phyloP scores from a whole-genome alignment of 1,139 yeast species.

The Zygosaccharomyces pseudobailii region DNA sequence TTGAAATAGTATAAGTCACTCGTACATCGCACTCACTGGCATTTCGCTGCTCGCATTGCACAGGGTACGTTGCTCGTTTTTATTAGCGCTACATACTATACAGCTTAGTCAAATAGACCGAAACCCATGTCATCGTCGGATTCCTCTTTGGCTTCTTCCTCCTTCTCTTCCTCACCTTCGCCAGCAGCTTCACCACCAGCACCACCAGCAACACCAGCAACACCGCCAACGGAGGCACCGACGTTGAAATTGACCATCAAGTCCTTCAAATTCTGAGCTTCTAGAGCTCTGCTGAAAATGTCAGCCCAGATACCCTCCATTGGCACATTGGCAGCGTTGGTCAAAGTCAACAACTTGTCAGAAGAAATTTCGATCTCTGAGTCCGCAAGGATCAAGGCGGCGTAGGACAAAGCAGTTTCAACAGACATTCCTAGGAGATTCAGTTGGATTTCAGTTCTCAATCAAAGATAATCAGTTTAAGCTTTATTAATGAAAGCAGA shows the following conservation, averaged over 20 bases:
- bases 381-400: constrained; percentile 83
- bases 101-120: constrained; percentile 72
- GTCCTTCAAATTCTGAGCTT: constrained; percentile 70
- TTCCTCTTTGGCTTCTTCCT: constrained; percentile 57
- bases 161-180: constrained; percentile 54
- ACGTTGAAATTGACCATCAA: constrained; percentile 73
- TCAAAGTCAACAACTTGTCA: constrained; percentile 68
- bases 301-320: constrained; percentile 78
- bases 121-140: constrained; percentile 78
- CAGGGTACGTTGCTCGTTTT: not conserved
- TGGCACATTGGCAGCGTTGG: constrained; percentile 62
- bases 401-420: constrained; percentile 83
- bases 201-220: constrained; percentile 53
- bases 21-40: not conserved
- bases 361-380: constrained; percentile 74
- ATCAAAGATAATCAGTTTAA: constrained; percentile 54
- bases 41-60: not conserved
- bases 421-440: constrained; percentile 52
- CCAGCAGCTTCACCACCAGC: constrained; percentile 54
- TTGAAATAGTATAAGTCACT: not conserved
- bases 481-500: constrained; percentile 50
- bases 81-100: constrained; percentile 5
- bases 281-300: constrained; percentile 76
- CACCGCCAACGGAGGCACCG: constrained; percentile 64
- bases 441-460: constrained; percentile 15